Conservation (phyloP, 2,329 filamentous ascomycete species). For the Penicillium janthinellum region DNA sequence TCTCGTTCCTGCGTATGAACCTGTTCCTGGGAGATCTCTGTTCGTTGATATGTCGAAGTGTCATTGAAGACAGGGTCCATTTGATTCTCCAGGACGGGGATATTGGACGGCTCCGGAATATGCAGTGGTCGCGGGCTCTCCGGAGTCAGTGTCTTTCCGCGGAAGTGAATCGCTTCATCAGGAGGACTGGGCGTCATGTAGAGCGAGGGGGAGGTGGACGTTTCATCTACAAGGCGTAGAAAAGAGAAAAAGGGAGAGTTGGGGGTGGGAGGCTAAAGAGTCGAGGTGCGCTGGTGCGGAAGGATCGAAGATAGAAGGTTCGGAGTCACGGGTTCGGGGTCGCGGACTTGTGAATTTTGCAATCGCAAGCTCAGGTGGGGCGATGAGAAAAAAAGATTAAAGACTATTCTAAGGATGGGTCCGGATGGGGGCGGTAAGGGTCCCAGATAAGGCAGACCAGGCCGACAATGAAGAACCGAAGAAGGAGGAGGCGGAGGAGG, state of each 20-base stretch:
- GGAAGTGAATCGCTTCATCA: slow-evolving; percentile 58
- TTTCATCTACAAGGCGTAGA: slow-evolving; percentile 43
- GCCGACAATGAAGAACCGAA: slow-evolving; percentile 4
- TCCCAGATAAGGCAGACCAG: slow-evolving; percentile 17
- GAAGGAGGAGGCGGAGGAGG: slow-evolving; percentile 1
- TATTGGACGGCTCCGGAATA: slow-evolving; percentile 67
- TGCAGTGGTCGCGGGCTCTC: slow-evolving; percentile 72
- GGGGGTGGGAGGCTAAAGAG: neutral
- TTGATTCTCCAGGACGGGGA: slow-evolving; percentile 70
- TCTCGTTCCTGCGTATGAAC: slow-evolving; percentile 12
- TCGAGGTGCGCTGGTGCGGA: neutral
- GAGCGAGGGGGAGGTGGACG: slow-evolving; percentile 38
- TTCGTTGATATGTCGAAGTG: slow-evolving; percentile 60
- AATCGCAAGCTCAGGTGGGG: slow-evolving; percentile 43
- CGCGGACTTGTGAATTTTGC: slow-evolving; percentile 30
- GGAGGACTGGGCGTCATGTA: slow-evolving; percentile 58
- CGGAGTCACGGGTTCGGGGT: slow-evolving; percentile 7
- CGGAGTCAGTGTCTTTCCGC: slow-evolving; percentile 67
- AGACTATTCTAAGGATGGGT: slow-evolving; percentile 13
- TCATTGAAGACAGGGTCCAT: slow-evolving; percentile 73
- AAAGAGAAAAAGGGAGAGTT: slow-evolving; percentile 7
- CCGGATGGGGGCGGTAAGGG: slow-evolving; percentile 1
- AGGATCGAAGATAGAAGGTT: slow-evolving; percentile 1
- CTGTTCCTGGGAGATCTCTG: slow-evolving; percentile 25
- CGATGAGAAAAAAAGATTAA: slow-evolving; percentile 31